phyloP scores from a whole-genome alignment of 768 basidiomycete genomes.

The Stropharia rugosoannulata region DNA sequence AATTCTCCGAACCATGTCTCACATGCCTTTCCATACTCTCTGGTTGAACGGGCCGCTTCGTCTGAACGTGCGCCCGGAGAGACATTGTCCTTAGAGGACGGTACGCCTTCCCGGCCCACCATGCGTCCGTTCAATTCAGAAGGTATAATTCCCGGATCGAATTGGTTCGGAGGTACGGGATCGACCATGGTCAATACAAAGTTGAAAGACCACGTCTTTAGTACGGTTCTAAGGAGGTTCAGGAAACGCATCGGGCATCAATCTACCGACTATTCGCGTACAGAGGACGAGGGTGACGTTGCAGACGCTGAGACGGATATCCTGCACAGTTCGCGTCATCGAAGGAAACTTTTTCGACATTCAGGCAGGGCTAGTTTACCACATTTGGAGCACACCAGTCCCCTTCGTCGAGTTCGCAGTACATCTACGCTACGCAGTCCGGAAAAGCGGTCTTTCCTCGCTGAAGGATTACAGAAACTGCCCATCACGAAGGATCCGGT shows the following conservation, averaged over 20 bases:
- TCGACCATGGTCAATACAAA: constrained; percentile 93
- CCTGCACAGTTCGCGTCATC: constrained; percentile 22
- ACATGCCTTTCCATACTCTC: constrained; percentile 29
- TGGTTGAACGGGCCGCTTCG: constrained; percentile 20
- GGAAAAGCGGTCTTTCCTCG: constrained; percentile 24
- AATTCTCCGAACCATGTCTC: constrained; percentile 41
- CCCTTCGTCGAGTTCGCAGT: constrained; percentile 66
- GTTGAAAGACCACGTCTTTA: constrained; percentile 95
- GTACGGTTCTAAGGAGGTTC: constrained; percentile 77
- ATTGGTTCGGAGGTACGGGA: constrained; percentile 85
- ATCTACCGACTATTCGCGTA: constrained; percentile 34
- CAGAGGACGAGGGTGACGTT: constrained; percentile 54
- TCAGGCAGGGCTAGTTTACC: constrained; percentile 41
- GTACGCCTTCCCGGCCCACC: constrained; percentile 28
- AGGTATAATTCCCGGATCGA: constrained; percentile 37
- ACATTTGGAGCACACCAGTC: constrained; percentile 29
- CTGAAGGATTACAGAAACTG: constrained; percentile 1
- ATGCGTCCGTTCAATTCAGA: constrained; percentile 44
- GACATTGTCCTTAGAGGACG: constrained; percentile 30
- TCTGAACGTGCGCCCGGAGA: constrained; percentile 8
- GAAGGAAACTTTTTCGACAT: constrained; percentile 40
- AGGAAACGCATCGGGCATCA: constrained; percentile 49
- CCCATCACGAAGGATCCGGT: not conserved
- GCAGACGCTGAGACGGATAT: constrained; percentile 28
- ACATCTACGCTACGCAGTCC: constrained; percentile 48